These are phyloP conservation scores for Coemansia sp. DNA, from an alignment of 192 early-diverging fungal species.

Conservation along the genomic window DNA sequence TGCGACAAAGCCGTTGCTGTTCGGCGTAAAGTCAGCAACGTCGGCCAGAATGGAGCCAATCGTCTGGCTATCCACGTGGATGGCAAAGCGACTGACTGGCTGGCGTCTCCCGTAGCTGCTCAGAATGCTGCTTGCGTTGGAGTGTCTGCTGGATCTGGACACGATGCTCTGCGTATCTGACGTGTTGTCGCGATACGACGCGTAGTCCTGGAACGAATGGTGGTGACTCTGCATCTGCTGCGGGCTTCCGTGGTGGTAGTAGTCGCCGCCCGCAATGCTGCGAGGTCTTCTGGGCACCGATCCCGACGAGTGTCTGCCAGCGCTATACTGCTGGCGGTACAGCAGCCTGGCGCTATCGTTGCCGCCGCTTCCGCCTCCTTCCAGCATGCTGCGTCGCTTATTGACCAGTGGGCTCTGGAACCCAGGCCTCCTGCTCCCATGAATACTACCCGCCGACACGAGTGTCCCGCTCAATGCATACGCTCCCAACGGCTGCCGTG, in stretches of 20 bases:
- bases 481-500: conserved; percentile 35
- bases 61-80: conserved; percentile 32
- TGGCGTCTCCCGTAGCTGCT: conserved; percentile 33
- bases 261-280: conserved; percentile 12
- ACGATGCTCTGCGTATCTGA: conserved; percentile 43
- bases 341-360: background rate
- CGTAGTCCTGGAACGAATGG: background rate
- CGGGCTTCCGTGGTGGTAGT: conserved; percentile 6
- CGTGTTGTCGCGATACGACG: conserved; percentile 10
- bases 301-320: background rate
- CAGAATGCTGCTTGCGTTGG: conserved; percentile 35
- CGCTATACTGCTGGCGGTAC: background rate
- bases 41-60: conserved; percentile 22
- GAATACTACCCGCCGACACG: background rate
- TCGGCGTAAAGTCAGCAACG: conserved; percentile 52
- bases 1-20: conserved; percentile 50
- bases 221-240: background rate
- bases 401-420: conserved; percentile 10
- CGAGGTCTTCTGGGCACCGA: conserved; percentile 5
- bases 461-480: conserved; percentile 24
- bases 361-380: too few relatives aligned
- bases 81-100: conserved; percentile 38
- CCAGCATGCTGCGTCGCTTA: background rate
- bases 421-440: background rate
- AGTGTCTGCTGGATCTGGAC: conserved; percentile 43